Evolutionary conservation across 1,139 yeast species (phyloP).

Genomic region (Geotrichum europaeum): DNA sequence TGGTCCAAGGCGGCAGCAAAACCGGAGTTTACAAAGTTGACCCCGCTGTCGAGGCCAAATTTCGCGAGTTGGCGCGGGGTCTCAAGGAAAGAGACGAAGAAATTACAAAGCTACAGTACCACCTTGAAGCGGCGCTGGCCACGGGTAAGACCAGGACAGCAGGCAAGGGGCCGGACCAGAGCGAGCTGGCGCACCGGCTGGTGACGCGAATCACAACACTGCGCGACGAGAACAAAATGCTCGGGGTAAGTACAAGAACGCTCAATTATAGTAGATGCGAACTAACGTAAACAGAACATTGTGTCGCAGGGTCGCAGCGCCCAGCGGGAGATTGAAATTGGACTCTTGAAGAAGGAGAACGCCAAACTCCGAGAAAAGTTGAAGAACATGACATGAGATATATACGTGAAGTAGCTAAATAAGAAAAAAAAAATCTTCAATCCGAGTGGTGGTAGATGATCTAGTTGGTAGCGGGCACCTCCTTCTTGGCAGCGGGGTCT

Average conservation of each 20-base stretch:
- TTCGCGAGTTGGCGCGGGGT: conserved; percentile 45
- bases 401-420: neutral
- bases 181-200: conserved; percentile 72
- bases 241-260: conserved; percentile 37
- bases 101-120: conserved; percentile 51
- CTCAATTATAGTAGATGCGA: neutral
- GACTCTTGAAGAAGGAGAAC: conserved; percentile 8
- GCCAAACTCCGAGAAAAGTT: conserved; percentile 6
- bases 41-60: conserved; percentile 30
- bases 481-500: neutral
- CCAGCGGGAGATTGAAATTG: conserved; percentile 9
- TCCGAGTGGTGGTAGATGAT: neutral
- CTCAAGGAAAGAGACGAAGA: conserved; percentile 50
- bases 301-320: conserved; percentile 11
- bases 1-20: neutral
- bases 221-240: conserved; percentile 63
- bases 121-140: conserved; percentile 60
- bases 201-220: conserved; percentile 56
- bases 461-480: neutral
- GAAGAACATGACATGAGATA: neutral
- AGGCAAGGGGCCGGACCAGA: conserved; percentile 43
- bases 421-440: neutral
- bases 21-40: conserved; percentile 18
- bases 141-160: conserved; percentile 23
- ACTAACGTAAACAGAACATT: conserved; percentile 4